Conservation (phyloP, 495 filamentous ascomycete species). For the Daldinia grandis region DNA sequence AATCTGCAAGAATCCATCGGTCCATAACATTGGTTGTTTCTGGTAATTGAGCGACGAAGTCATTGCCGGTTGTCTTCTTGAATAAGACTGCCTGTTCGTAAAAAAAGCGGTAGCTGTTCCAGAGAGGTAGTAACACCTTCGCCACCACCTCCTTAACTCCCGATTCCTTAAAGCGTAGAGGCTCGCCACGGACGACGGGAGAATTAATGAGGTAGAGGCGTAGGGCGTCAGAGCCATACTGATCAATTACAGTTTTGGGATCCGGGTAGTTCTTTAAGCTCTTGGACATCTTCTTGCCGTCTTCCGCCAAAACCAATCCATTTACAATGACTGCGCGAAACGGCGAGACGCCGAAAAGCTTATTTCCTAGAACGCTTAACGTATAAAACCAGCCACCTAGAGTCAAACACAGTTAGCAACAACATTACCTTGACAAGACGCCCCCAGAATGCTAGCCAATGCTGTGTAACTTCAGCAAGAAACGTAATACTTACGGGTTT, state of each 20-base stretch:
- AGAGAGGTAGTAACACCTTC: conserved; percentile 91
- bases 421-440: background rate
- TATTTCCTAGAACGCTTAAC: conserved; percentile 85
- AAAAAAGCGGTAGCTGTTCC: conserved; percentile 99
- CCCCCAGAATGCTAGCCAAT: background rate
- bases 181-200: conserved; percentile 92
- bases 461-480: background rate
- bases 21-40: conserved; percentile 92
- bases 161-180: conserved; percentile 87
- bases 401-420: conserved; percentile 9
- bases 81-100: conserved; percentile 91
- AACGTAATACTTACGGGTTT: conserved; percentile 54
- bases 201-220: conserved; percentile 97
- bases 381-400: conserved; percentile 96
- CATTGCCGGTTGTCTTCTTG: conserved; percentile 84
- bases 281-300: conserved; percentile 99
- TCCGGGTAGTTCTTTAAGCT: conserved; percentile 97
- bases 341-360: conserved; percentile 86
- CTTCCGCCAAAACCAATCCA: conserved; percentile 92
- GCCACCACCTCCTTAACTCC: conserved; percentile 96
- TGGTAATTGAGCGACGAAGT: conserved; percentile 79
- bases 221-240: conserved; percentile 93
- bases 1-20: conserved; percentile 92
- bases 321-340: conserved; percentile 99
- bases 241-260: conserved; percentile 81